Percentiles rank a stretch among this genome's conserved stretches.
phyloP scores from a whole-genome alignment of 1,139 yeast species.

The Geotrichum europaeum region DNA sequence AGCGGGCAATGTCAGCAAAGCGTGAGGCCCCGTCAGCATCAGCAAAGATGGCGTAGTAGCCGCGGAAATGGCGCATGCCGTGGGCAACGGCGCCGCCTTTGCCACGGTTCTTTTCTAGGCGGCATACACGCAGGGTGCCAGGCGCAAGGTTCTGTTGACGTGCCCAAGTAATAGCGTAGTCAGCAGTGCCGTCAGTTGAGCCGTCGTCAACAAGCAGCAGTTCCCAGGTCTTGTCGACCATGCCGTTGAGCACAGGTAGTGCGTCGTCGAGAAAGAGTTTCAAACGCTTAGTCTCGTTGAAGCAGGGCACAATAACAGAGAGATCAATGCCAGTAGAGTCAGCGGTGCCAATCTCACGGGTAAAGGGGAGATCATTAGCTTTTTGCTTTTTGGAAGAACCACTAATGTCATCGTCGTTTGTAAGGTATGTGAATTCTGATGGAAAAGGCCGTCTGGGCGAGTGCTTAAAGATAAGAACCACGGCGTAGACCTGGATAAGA shows the following conservation, averaged over 20 bases:
- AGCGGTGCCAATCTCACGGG: conserved; percentile 25
- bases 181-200: conserved; percentile 71
- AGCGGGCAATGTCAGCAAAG: conserved; percentile 60
- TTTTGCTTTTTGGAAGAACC: conserved; percentile 21
- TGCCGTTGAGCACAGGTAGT: conserved; percentile 46
- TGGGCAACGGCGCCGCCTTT: conserved; percentile 98
- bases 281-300: conserved; percentile 72
- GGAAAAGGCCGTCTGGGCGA: conserved; percentile 52
- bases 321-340: conserved; percentile 38
- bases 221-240: conserved; percentile 49
- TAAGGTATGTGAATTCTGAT: conserved; percentile 46
- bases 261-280: conserved; percentile 75
- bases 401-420: conserved; percentile 34
- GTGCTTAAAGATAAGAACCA: conserved; percentile 51
- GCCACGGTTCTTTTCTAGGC: conserved; percentile 71
- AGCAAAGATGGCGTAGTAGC: conserved; percentile 74
- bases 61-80: conserved; percentile 74
- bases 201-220: conserved; percentile 89
- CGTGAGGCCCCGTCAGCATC: conserved; percentile 97
- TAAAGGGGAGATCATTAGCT: conserved; percentile 21
- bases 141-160: conserved; percentile 40
- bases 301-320: conserved; percentile 85
- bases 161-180: conserved; percentile 66
- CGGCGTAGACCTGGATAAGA: conserved; percentile 35
- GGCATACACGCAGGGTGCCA: conserved; percentile 62